Conservation (phyloP, 495 filamentous ascomycete species). For the Oidiodendron maius region DNA sequence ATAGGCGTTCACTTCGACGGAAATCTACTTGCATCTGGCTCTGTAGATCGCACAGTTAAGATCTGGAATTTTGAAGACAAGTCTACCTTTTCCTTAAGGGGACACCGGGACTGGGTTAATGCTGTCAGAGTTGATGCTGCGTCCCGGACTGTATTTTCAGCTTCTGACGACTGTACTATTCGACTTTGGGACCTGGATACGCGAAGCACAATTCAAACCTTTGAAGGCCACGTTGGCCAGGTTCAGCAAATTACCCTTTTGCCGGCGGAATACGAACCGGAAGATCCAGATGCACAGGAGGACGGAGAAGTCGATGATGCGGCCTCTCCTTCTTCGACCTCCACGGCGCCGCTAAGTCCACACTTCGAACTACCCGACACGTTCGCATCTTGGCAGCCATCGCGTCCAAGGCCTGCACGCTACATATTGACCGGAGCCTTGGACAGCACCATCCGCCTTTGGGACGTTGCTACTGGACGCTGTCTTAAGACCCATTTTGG, state of each 20-base stretch:
- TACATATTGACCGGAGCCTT: constrained; percentile 92
- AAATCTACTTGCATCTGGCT: constrained; percentile 78
- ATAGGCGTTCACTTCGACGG: constrained; percentile 82
- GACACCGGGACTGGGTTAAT: constrained; percentile 93
- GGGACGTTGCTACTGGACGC: constrained; percentile 77
- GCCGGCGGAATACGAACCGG: constrained; percentile 82
- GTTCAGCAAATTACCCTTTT: constrained; percentile 85
- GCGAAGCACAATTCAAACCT: constrained; percentile 66
- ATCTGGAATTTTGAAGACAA: constrained; percentile 90
- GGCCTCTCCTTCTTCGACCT: constrained; percentile 11
- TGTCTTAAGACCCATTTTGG: constrained; percentile 93
- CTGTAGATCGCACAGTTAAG: constrained; percentile 82
- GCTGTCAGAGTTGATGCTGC: constrained; percentile 74
- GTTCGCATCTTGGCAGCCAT: constrained; percentile 42
- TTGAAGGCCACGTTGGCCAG: constrained; percentile 91
- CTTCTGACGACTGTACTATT: constrained; percentile 87
- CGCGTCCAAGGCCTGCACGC: constrained; percentile 68
- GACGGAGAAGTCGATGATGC: constrained; percentile 42
- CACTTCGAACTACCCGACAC: neutral
- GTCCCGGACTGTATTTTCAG: constrained; percentile 83
- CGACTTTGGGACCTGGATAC: constrained; percentile 93
- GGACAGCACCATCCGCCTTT: constrained; percentile 86
- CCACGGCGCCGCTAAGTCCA: neutral
- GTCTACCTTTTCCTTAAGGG: constrained; percentile 68
- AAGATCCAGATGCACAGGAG: constrained; percentile 55